These are phyloP conservation scores for Lactuca saligna DNA, from an alignment of 129 eudicot species.

Conservation along the genomic window DNA sequence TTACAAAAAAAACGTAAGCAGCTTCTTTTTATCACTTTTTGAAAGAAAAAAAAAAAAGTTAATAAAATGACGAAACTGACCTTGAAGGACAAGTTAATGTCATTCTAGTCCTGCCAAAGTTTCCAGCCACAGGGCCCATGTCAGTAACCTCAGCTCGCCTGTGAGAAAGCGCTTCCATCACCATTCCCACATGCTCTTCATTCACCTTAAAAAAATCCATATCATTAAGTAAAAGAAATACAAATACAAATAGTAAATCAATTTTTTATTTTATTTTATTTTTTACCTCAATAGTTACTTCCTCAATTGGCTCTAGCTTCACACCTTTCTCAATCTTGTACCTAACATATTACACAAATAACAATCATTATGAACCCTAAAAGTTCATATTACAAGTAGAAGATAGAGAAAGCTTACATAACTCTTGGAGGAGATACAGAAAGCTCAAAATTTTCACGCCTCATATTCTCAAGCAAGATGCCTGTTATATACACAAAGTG, in stretches of 20 bases:
- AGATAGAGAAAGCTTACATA: conserved; percentile 55
- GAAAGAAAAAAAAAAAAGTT: no score
- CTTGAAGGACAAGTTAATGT: conserved; percentile 91
- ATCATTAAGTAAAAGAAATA: neutral
- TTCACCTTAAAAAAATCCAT: conserved; percentile 48
- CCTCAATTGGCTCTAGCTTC: conserved; percentile 96
- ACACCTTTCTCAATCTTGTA: conserved; percentile 64
- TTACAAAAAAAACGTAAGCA: neutral
- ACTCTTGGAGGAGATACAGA: conserved; percentile 98
- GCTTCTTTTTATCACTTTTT: no score
- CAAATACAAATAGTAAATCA: neutral
- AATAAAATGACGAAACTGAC: conserved; percentile 21
- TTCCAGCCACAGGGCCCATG: conserved; percentile 91
- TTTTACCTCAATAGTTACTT: conserved; percentile 89
- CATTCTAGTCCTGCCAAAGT: conserved; percentile 79
- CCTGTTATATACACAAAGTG: conserved; percentile 42
- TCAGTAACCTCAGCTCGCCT: conserved; percentile 88
- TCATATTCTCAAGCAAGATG: conserved; percentile 95
- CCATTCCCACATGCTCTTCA: conserved; percentile 90
- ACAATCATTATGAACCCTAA: neutral
- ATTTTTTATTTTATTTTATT: neutral
- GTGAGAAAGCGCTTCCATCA: conserved; percentile 96
- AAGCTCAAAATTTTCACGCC: conserved; percentile 98
- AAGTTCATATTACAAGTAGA: neutral
- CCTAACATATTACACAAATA: conserved; percentile 44